phyloP scores from a whole-genome alignment of 2,329 filamentous ascomycete species.

The Cladosporium sp. region DNA sequence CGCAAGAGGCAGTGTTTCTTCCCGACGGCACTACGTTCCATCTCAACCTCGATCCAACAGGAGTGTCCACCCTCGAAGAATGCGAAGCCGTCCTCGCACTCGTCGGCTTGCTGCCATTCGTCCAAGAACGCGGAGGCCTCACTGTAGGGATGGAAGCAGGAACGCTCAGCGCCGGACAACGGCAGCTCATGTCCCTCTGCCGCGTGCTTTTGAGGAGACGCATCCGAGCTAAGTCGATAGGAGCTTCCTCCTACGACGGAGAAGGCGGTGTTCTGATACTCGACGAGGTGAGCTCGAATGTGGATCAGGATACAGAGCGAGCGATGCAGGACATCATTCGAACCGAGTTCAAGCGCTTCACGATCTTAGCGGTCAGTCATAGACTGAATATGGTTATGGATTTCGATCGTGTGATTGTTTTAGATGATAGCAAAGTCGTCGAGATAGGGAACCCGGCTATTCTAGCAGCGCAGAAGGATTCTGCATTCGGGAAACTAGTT shows the following conservation, averaged over 20 bases:
- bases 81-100: not conserved
- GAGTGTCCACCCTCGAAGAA: not conserved
- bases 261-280: not conserved
- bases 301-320: not conserved
- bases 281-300: not conserved
- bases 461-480: not conserved
- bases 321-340: not conserved
- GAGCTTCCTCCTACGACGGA: not conserved
- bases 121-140: not conserved
- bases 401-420: not conserved
- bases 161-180: not conserved
- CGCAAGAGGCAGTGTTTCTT: not conserved
- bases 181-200: not conserved
- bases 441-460: not conserved
- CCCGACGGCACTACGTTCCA: not conserved
- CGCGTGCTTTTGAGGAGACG: not conserved
- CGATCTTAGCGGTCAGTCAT: not conserved
- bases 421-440: not conserved
- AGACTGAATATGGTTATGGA: not conserved
- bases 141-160: not conserved
- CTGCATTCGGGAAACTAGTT: not conserved
- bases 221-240: not conserved
- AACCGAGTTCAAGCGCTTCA: not conserved
- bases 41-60: not conserved
- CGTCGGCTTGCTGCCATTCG: not conserved